Base-by-base conservation (phyloP, 1,284 basidiomycete species). In the Apiotrichum mycotoxinovorans region DNA sequence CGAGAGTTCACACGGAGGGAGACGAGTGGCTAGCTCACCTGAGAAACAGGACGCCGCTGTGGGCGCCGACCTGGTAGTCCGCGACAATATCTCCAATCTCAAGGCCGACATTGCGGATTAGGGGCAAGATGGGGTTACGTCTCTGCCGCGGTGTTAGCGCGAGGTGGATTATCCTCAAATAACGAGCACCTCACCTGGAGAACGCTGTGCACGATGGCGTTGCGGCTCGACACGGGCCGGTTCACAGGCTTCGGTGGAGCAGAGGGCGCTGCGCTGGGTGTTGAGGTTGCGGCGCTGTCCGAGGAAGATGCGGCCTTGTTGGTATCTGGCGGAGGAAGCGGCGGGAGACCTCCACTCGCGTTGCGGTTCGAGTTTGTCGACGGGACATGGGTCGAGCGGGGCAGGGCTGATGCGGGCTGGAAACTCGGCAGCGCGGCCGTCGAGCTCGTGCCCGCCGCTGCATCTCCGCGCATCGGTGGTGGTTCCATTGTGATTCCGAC, bases 11-110 rank as follows among this genome's bases (percentile, higher is more conserved):
- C n/a, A n/a, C n/a, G n/a, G n/a, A n/a, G n/a, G n/a, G n/a, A n/a
- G n/a, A n/a, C n/a, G n/a, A n/a, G n/a, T n/a, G n/a, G n/a, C 15
- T 23, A 17, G 50, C 79, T 44, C 57, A 88, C 91, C 91, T 94
- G 48, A 98, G 81, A 69, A 88, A 98, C 27, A 98, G 77, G 4
- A 94, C 87, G n/a, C 92, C 89, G 8, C 91, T 91, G 26, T 92
- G 95, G n/a, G 86, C 82, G 22, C 93, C 93, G n/a, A 96, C 91
- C 74, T 95, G 91, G 73, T 90, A 97, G 73, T 98, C 96, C 4
- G 88, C 86, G 4, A 89, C 81, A 54, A 98, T 94, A 69, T 98
- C 94, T 0, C 90, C 89, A 67, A 91, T 96, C 75, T 98, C 94
- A 78, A 94, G 95, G 0, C 88, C 85, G 1, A 97, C 87, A 74